phyloP scores from a whole-genome alignment of 139 green algal species.

The Limnomonas spitsbergensis region DNA sequence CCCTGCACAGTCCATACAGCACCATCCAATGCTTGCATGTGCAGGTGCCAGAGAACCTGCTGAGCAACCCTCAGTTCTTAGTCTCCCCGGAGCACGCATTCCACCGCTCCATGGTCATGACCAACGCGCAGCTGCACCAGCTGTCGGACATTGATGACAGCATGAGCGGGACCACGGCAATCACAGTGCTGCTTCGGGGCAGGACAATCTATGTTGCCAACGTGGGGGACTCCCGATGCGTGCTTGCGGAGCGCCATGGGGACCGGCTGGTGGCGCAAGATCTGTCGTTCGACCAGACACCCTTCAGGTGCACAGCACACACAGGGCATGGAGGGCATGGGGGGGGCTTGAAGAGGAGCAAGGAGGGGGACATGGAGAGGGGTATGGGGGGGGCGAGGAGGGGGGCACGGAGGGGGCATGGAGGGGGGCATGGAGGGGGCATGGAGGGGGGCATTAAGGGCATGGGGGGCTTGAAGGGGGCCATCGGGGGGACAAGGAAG shows the following conservation, averaged over 20 bases:
- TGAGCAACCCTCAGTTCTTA: constrained; percentile 37
- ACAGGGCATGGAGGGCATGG: background rate
- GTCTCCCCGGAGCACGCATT: constrained; percentile 49
- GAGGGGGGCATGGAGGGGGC: too few relatives aligned
- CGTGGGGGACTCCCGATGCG: constrained; percentile 88
- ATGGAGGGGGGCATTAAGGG: too few relatives aligned
- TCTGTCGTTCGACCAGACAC: constrained; percentile 83
- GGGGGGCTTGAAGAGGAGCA: too few relatives aligned
- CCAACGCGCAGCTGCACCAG: constrained; percentile 79
- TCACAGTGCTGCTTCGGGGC: constrained; percentile 66
- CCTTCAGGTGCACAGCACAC: too few relatives aligned
- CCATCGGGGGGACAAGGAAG: too few relatives aligned
- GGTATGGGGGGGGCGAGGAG: background rate
- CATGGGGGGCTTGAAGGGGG: too few relatives aligned
- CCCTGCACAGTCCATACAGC: background rate
- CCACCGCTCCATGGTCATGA: constrained; percentile 59
- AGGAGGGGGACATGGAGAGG: too few relatives aligned
- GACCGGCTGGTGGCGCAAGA: constrained; percentile 46
- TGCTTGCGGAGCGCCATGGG: constrained; percentile 67
- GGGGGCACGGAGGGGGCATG: background rate
- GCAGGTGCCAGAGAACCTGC: constrained; percentile 44
- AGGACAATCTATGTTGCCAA: constrained; percentile 77
- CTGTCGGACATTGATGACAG: constrained; percentile 48
- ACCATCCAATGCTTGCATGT: background rate
- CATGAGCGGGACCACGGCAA: constrained; percentile 75